Conservation (phyloP, 2,329 filamentous ascomycete genomes). For the Sclerotinia trifoliorum region DNA sequence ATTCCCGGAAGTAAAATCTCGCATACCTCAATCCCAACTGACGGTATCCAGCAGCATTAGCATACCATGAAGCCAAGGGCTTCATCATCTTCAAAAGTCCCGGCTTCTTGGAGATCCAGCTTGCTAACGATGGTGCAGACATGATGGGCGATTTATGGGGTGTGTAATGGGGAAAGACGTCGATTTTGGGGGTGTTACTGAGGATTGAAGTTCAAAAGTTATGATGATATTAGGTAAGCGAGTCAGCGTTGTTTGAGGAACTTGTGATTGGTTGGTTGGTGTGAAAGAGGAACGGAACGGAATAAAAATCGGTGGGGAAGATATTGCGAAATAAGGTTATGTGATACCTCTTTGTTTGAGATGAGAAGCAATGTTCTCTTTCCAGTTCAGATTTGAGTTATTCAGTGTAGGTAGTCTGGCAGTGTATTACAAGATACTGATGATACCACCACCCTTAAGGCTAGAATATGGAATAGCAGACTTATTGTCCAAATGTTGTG, state of each 20-base stretch:
- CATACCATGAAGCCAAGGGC: conserved; percentile 87
- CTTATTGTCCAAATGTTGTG: not conserved
- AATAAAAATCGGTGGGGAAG: conserved; percentile 5
- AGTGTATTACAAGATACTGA: too few species aligned
- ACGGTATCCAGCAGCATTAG: conserved; percentile 85
- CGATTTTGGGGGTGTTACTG: conserved; percentile 25
- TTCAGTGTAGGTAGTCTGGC: not conserved
- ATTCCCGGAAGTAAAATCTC: not conserved
- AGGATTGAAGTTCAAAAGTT: conserved; percentile 17
- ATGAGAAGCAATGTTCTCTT: not conserved
- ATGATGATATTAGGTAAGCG: conserved; percentile 22
- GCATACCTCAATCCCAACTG: conserved; percentile 84
- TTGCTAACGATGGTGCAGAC: conserved; percentile 58
- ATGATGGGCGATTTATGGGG: conserved; percentile 31
- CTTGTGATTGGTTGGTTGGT: not conserved
- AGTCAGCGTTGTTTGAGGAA: conserved; percentile 9
- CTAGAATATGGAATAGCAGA: not conserved
- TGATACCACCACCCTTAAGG: too few species aligned
- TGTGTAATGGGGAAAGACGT: not conserved
- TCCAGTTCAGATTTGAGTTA: not conserved
- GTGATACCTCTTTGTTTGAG: conserved; percentile 10
- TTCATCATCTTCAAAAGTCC: conserved; percentile 78
- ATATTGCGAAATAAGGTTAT: not conserved
- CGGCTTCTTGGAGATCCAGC: conserved; percentile 77
- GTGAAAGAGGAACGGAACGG: conserved; percentile 10